A percentile compares a stretch with the other conserved stretches of the same genome.
Conservation (phyloP, 306 rosid genomes). For the Sophora flavescens region DNA sequence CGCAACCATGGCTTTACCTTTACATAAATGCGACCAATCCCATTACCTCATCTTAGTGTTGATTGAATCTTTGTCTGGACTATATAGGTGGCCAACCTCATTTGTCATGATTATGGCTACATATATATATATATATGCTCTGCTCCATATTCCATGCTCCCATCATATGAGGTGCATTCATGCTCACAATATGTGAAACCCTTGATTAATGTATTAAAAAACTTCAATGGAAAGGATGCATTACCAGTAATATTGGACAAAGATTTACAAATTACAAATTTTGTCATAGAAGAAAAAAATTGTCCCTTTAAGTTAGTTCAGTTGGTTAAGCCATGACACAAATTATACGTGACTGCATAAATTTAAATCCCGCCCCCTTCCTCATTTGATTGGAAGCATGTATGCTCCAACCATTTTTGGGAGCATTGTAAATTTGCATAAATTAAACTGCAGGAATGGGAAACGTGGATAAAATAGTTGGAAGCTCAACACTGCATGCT, state of each 20-base stretch:
- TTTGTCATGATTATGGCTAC: not conserved
- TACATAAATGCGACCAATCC: slow-evolving; percentile 33
- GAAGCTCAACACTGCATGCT: slow-evolving; percentile 37
- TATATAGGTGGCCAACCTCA: slow-evolving; percentile 33
- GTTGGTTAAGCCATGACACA: no score
- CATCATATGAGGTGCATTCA: no score
- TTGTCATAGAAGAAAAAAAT: no score
- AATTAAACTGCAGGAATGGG: slow-evolving; percentile 25
- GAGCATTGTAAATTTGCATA: not conserved
- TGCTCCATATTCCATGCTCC: not conserved
- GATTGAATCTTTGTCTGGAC: slow-evolving; percentile 46
- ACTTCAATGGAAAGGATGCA: no score
- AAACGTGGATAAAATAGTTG: slow-evolving; percentile 42
- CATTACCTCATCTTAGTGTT: slow-evolving; percentile 38
- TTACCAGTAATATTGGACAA: no score
- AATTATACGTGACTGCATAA: no score
- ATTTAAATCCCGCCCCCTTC: no score
- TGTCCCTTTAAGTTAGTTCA: no score
- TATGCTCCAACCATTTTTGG: not conserved
- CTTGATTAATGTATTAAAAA: no score
- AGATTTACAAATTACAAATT: no score
- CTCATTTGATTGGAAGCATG: not conserved
- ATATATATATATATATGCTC: not conserved
- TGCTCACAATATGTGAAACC: not conserved
- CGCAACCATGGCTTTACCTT: slow-evolving; percentile 34